Evolutionary conservation across 1,284 basidiomycete genomes (phyloP).

Genomic region (Moniliophthora roreri): DNA sequence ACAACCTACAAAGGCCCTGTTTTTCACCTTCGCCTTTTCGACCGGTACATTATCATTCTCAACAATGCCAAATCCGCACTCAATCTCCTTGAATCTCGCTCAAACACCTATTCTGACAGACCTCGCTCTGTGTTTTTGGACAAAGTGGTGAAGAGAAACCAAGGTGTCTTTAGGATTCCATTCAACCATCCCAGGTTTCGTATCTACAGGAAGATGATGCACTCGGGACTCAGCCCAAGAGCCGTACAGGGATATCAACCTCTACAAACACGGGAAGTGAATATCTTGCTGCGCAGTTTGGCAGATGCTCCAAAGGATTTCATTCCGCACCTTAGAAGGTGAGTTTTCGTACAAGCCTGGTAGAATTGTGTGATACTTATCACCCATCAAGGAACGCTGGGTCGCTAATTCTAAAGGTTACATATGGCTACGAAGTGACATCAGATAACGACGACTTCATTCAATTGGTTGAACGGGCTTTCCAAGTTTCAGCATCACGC

Average conservation of each 20-base stretch:
- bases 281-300: constrained; percentile 29
- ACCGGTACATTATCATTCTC: constrained; percentile 28
- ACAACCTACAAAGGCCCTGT: constrained; percentile 20
- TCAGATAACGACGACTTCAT: constrained; percentile 34
- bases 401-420: constrained; percentile 35
- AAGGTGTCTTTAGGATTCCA: not conserved
- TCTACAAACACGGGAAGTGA: constrained; percentile 27
- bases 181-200: not conserved
- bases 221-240: constrained; percentile 32
- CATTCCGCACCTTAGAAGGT: constrained; percentile 29
- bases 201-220: constrained; percentile 22
- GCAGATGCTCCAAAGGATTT: constrained; percentile 28
- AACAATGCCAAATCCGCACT: constrained; percentile 28
- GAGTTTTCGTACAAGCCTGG: not conserved
- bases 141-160: not conserved
- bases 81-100: constrained; percentile 31
- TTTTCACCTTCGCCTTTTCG: constrained; percentile 23
- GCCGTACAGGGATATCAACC: constrained; percentile 29
- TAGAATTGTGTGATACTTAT: not conserved
- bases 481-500: constrained; percentile 16
- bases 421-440: constrained; percentile 33
- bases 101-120: constrained; percentile 33
- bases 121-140: constrained; percentile 23
- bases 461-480: constrained; percentile 24
- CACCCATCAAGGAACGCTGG: constrained; percentile 25